Evolutionary conservation across 2,329 filamentous ascomycete genomes (phyloP), one percentile per base, ranked within the genome.

Genomic region (Fusarium sublunatum): DNA sequence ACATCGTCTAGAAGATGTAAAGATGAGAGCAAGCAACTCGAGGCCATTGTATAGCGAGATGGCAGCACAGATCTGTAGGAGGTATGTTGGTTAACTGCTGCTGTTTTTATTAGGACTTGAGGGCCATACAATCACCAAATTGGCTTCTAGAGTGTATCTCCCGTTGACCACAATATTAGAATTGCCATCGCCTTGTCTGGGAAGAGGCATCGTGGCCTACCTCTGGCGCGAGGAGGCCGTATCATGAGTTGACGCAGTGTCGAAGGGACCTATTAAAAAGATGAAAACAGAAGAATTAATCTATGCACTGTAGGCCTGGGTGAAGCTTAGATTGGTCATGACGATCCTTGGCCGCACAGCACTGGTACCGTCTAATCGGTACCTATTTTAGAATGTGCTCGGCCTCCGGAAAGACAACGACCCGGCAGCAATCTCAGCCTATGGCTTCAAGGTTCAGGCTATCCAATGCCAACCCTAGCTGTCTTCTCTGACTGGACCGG

Each of bases 81-180:
- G 25, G 8, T 6, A n/a, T 28, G 50, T 61, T 39, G 38, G 42
- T 22, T 22, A 24, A 32, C 29, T 43, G 41, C n/a, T 53, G 15
- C 3, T 25, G 28, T 22, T 10, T 39, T 22, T 24, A 28, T 29
- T 12, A 15, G 2, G 29, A 12, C 10, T 8, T 8, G 29, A 36
- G 15, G 48, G 35, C 34, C 52, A 46, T 52, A 65, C 61, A 62
- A 65, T 65, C 19, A 65, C 61, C 49, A 65, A 53, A n/a, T 58
- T 61, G 10, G 61, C 44, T 29, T 65, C 61, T 24, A 49, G 32
- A 22, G 51, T 62, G 40, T 62, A 65, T 40, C 19, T 46, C 38
- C 61, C 51, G 4, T 52, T 31, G 10, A 25, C 11, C 22, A 29
- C 47, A 22, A 44, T 42, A 36, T 39, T 48, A n/a, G 45, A 38